A percentile compares a stretch with the other conserved stretches of the same genome.
These are phyloP conservation scores for Talaromyces liani DNA, from an alignment of 495 filamentous ascomycete genomes.

Conservation along the genomic window DNA sequence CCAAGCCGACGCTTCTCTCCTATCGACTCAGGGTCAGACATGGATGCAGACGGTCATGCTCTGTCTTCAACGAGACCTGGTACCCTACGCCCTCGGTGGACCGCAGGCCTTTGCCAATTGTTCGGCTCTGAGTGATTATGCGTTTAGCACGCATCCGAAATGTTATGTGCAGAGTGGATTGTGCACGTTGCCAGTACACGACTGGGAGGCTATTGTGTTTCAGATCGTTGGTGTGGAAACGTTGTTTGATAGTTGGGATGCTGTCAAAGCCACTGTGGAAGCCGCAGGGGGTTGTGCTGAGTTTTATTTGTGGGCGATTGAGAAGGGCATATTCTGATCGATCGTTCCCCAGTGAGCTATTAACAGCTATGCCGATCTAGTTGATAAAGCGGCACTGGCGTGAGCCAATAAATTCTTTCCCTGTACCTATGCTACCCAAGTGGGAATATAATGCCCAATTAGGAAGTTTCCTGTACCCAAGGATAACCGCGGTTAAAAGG, in stretches of 20 bases:
- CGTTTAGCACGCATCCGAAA: conserved; percentile 16
- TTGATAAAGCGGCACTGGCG: neutral
- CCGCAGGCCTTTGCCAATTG: conserved; percentile 9
- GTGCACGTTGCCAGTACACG: conserved; percentile 12
- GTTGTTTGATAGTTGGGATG: conserved; percentile 15
- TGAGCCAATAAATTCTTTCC: neutral
- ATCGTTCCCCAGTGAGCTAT: neutral
- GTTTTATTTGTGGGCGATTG: conserved; percentile 18
- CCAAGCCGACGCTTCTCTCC: neutral
- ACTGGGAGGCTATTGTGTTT: conserved; percentile 17
- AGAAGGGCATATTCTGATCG: conserved; percentile 9
- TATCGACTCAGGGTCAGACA: conserved; percentile 11
- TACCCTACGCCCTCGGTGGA: conserved; percentile 10
- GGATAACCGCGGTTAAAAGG: neutral
- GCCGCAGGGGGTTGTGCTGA: conserved; percentile 13
- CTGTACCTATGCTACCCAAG: neutral
- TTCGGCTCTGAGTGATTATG: conserved; percentile 12
- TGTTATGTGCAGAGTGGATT: conserved; percentile 18
- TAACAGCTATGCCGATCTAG: neutral
- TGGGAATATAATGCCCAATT: neutral
- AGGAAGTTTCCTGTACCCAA: neutral
- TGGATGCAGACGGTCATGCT: conserved; percentile 19
- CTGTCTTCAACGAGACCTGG: conserved; percentile 15
- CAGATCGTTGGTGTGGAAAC: conserved; percentile 14
- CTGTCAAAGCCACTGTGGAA: conserved; percentile 14